These are phyloP conservation scores for Suillus sp. DNA, from an alignment of 768 basidiomycete genomes.

Conservation along the genomic window DNA sequence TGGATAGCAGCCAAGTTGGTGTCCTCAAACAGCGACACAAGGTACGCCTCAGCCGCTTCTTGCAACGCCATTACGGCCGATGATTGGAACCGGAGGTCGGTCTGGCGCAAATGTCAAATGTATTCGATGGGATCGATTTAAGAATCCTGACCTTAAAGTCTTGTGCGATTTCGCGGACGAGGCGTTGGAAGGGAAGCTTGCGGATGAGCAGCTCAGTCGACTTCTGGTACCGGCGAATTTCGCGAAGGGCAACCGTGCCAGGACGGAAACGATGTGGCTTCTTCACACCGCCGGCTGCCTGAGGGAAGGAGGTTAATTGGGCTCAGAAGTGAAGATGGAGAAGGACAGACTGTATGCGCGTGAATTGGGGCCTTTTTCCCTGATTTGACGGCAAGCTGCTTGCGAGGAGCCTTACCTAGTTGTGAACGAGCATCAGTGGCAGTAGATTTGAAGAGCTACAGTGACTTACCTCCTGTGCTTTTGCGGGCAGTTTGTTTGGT, in stretches of 20 bases:
- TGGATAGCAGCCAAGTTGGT: slow-evolving; percentile 82
- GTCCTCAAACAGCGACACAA: slow-evolving; percentile 80
- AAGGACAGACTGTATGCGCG: slow-evolving; percentile 40
- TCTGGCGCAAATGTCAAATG: slow-evolving; percentile 38
- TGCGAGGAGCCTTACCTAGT: slow-evolving; percentile 64
- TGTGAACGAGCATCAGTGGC: not conserved
- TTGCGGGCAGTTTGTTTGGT: slow-evolving; percentile 80
- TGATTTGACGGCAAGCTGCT: slow-evolving; percentile 71
- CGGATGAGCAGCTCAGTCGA: slow-evolving; percentile 85
- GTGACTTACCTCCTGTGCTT: slow-evolving; percentile 64
- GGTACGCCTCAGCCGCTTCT: slow-evolving; percentile 83
- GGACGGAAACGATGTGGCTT: slow-evolving; percentile 87
- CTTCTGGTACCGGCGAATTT: slow-evolving; percentile 88
- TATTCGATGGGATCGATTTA: not conserved
- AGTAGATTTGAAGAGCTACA: not conserved
- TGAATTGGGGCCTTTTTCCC: slow-evolving; percentile 49
- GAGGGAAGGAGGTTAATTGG: slow-evolving; percentile 31
- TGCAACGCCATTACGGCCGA: slow-evolving; percentile 86
- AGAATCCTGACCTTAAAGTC: slow-evolving; percentile 72
- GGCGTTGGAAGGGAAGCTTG: slow-evolving; percentile 88
- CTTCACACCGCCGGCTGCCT: slow-evolving; percentile 85
- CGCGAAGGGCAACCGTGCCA: slow-evolving; percentile 87
- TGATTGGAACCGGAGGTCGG: slow-evolving; percentile 87
- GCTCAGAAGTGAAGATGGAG: slow-evolving; percentile 13
- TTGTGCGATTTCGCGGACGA: slow-evolving; percentile 88